phyloP scores from a whole-genome alignment of 2,329 filamentous ascomycete species.

The Penicillium sp. region DNA sequence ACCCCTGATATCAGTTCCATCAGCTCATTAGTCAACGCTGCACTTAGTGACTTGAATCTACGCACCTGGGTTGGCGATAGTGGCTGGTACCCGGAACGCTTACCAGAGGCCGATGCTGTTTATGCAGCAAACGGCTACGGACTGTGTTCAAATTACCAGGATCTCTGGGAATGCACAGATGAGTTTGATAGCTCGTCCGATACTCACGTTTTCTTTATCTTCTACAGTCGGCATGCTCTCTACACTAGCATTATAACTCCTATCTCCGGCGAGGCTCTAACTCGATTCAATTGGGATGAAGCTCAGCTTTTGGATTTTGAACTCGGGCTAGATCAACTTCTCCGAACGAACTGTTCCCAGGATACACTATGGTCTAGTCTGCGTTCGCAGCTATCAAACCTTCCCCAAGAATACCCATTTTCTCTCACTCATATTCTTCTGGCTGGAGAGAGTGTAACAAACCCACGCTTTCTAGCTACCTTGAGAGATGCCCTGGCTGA shows the following conservation, averaged over 20 bases:
- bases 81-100: conserved; percentile 7
- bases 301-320: conserved; percentile 16
- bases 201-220: conserved; percentile 10
- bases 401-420: conserved; percentile 11
- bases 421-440: conserved; percentile 17
- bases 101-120: conserved; percentile 20
- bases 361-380: conserved; percentile 15
- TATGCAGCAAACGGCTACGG: conserved; percentile 20
- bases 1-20: conserved; percentile 17
- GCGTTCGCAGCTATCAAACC: conserved; percentile 15
- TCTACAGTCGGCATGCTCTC: conserved; percentile 17
- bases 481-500: conserved; percentile 17
- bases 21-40: conserved; percentile 14
- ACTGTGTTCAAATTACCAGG: conserved; percentile 15
- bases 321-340: conserved; percentile 19
- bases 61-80: conserved; percentile 18
- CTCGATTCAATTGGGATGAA: conserved; percentile 10
- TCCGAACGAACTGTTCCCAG: conserved; percentile 12
- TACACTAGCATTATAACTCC: conserved; percentile 17
- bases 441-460: conserved; percentile 19
- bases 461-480: conserved; percentile 14
- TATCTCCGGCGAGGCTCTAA: conserved; percentile 12
- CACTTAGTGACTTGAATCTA: conserved; percentile 15
- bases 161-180: conserved; percentile 15
- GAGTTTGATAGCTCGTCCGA: conserved; percentile 8